Conservation (phyloP, 2,329 filamentous ascomycete species). For the Alternaria dauci region DNA sequence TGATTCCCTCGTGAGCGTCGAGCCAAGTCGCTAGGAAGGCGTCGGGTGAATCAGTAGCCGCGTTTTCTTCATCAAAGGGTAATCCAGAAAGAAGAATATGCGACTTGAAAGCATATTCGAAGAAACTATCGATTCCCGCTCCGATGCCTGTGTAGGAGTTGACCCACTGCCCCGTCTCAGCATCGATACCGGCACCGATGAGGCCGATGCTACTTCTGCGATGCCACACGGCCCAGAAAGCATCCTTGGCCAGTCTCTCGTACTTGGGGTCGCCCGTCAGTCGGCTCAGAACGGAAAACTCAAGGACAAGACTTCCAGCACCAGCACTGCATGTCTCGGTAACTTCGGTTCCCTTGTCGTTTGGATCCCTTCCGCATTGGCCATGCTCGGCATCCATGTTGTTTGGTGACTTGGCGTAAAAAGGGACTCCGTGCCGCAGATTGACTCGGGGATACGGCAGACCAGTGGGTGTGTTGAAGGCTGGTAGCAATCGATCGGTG, state of each 20-base stretch:
- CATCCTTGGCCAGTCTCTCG: constrained; percentile 86
- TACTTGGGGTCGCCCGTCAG: constrained; percentile 88
- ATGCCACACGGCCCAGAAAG: constrained; percentile 98
- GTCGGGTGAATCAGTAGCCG: constrained; percentile 73
- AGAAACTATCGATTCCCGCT: constrained; percentile 97
- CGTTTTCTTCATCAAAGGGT: constrained; percentile 53
- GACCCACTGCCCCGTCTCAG: constrained; percentile 89
- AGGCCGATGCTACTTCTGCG: constrained; percentile 84
- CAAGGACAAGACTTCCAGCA: constrained; percentile 92
- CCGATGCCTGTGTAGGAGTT: constrained; percentile 91
- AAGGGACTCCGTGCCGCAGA: constrained; percentile 86
- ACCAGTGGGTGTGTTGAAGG: constrained; percentile 89
- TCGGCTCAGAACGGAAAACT: constrained; percentile 89
- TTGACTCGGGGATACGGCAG: constrained; percentile 96
- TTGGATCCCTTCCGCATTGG: constrained; percentile 56
- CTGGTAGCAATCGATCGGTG: constrained; percentile 82
- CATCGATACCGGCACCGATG: constrained; percentile 90
- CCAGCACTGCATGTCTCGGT: constrained; percentile 97
- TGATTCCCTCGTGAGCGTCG: constrained; percentile 84
- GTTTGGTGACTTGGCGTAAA: constrained; percentile 86
- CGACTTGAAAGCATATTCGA: constrained; percentile 96
- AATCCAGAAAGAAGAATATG: constrained; percentile 86
- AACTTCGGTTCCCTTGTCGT: constrained; percentile 69
- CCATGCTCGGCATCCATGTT: constrained; percentile 65
- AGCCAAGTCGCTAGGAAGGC: constrained; percentile 86